These are phyloP conservation scores for Scopulariopsis brevicaulis DNA, from an alignment of 2,329 filamentous ascomycete genomes.

Conservation along the genomic window DNA sequence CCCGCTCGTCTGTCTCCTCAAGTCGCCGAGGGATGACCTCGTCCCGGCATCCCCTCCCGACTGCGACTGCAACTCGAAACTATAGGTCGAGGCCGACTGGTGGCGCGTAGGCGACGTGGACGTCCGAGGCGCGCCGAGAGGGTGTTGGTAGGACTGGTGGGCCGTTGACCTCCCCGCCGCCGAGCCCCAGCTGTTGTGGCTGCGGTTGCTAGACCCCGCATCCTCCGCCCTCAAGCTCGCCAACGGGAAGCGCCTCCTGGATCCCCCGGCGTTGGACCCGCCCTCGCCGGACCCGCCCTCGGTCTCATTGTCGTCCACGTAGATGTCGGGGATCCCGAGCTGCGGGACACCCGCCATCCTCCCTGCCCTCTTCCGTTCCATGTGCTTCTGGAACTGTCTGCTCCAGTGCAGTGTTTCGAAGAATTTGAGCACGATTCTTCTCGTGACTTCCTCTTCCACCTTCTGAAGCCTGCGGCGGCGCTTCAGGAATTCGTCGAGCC, in stretches of 20 bases:
- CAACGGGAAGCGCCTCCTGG: slow-evolving; percentile 8
- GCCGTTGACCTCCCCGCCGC: slow-evolving; percentile 17
- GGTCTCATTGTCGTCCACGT: slow-evolving; percentile 68
- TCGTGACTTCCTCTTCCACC: slow-evolving; percentile 86
- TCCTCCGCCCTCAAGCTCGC: slow-evolving; percentile 17
- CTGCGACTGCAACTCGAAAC: slow-evolving; percentile 43
- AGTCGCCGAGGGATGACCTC: slow-evolving; percentile 3
- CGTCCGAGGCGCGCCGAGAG: slow-evolving; percentile 41
- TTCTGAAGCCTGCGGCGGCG: slow-evolving; percentile 83
- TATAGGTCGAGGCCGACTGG: slow-evolving; percentile 42
- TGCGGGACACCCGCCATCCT: slow-evolving; percentile 71
- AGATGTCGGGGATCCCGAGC: slow-evolving; percentile 79
- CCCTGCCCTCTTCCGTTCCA: slow-evolving; percentile 60
- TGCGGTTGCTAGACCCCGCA: slow-evolving; percentile 18
- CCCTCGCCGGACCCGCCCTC: neutral
- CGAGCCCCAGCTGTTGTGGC: slow-evolving; percentile 24
- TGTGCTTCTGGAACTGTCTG: slow-evolving; percentile 65
- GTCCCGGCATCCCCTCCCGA: slow-evolving; percentile 12
- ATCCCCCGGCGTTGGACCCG: neutral
- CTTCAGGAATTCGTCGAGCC: slow-evolving; percentile 86
- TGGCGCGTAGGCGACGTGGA: slow-evolving; percentile 25
- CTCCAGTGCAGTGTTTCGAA: slow-evolving; percentile 91
- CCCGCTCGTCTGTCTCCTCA: slow-evolving; percentile 5
- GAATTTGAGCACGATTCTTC: slow-evolving; percentile 85
- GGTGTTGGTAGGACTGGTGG: slow-evolving; percentile 29